Percentiles rank a stretch among this genome's conserved stretches.
Evolutionary conservation across 2,329 filamentous ascomycete species (phyloP).

Genomic region (Epichloe sylvatica): DNA sequence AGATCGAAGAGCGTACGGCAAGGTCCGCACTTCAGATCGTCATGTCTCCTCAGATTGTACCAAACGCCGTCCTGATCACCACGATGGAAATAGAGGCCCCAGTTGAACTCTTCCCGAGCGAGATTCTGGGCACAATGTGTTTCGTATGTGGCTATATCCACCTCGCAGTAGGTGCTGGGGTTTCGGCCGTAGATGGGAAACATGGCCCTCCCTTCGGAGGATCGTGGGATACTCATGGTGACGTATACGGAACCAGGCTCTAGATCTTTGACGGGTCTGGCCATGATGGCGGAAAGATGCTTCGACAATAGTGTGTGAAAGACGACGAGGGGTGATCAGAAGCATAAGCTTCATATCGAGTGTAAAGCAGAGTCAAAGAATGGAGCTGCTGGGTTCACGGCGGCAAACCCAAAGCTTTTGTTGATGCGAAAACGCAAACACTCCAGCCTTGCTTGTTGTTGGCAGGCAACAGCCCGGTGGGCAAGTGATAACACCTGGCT

Average conservation of each 20-base stretch:
- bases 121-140: slow-evolving; percentile 9
- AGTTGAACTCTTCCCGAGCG: slow-evolving; percentile 19
- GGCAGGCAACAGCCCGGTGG: background rate
- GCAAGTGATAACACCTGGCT: too few species aligned
- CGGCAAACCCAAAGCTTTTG: too few species aligned
- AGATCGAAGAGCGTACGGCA: slow-evolving; percentile 9
- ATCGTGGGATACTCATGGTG: slow-evolving; percentile 1
- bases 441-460: too few species aligned
- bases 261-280: slow-evolving; percentile 1
- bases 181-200: background rate
- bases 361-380: too few species aligned
- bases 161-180: slow-evolving; percentile 2
- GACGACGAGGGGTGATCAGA: too few species aligned
- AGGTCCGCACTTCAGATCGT: background rate
- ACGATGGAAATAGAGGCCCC: slow-evolving; percentile 24
- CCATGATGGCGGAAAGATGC: background rate
- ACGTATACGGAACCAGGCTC: slow-evolving; percentile 6
- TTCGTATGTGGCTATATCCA: slow-evolving; percentile 10
- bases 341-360: background rate
- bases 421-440: too few species aligned
- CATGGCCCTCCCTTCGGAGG: background rate
- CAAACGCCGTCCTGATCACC: slow-evolving; percentile 13
- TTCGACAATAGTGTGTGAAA: background rate
- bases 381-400: too few species aligned
- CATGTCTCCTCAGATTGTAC: slow-evolving; percentile 9